These are phyloP conservation scores for Adansonia gregorii DNA, from an alignment of 441 rosid genomes.

Conservation along the genomic window DNA sequence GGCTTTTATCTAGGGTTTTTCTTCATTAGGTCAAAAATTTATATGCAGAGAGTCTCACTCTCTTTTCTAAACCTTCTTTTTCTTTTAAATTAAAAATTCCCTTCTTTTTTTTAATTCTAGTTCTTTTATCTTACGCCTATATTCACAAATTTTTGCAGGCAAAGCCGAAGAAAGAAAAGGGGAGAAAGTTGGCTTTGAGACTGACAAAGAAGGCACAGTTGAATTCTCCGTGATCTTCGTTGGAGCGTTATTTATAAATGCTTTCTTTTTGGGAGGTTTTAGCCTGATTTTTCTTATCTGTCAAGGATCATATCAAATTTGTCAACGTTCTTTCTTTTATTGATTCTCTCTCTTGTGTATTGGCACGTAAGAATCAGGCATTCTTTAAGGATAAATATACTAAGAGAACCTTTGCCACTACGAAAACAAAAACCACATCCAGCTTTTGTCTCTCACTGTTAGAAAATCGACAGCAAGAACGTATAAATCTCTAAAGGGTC, in stretches of 20 bases:
- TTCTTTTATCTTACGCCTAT: slow-evolving; percentile 20
- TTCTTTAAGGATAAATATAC: neutral
- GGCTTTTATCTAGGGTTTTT: slow-evolving; percentile 30
- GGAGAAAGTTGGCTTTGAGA: neutral
- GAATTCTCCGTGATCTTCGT: slow-evolving; percentile 9
- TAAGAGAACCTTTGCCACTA: slow-evolving; percentile 27
- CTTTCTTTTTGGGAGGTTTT: neutral
- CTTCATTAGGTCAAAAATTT: slow-evolving; percentile 23
- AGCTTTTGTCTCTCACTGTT: slow-evolving; percentile 22
- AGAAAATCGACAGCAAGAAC: neutral
- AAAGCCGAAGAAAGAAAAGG: slow-evolving; percentile 8
- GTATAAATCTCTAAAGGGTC: neutral
- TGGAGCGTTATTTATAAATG: neutral
- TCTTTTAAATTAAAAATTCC: neutral
- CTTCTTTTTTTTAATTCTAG: neutral
- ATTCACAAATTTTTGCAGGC: slow-evolving; percentile 27
- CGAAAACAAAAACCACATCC: slow-evolving; percentile 32
- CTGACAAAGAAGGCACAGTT: slow-evolving; percentile 11
- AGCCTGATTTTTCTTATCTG: slow-evolving; percentile 19
- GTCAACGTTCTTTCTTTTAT: slow-evolving; percentile 32
- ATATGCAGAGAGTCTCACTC: slow-evolving; percentile 3
- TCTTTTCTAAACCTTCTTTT: neutral
- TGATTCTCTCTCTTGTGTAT: slow-evolving; percentile 35
- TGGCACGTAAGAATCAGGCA: slow-evolving; percentile 36
- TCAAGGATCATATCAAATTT: slow-evolving; percentile 28